Conservation (phyloP, 805 yeast genomes). For the Metschnikowia vanudenii region DNA sequence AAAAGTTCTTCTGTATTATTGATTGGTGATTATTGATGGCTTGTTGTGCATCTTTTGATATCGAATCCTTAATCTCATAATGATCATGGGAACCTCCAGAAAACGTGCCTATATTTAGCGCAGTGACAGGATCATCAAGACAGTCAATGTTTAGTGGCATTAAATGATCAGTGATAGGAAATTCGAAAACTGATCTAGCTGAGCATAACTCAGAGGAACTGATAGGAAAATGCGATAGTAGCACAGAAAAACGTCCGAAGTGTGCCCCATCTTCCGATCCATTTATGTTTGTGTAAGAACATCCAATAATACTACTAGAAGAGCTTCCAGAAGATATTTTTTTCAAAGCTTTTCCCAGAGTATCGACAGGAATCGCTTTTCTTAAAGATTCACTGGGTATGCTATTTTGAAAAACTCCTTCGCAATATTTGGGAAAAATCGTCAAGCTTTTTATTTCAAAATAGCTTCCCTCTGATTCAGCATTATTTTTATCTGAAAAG, state of each 20-base stretch:
- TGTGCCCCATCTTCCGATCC: neutral
- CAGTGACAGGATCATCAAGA: constrained; percentile 1
- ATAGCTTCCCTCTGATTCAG: no score
- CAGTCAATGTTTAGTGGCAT: neutral
- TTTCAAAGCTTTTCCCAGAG: neutral
- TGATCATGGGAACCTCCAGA: neutral
- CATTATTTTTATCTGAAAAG: neutral
- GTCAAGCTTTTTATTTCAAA: no score
- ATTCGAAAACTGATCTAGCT: constrained; percentile 1
- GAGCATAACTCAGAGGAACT: constrained; percentile 3
- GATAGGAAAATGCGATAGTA: constrained; percentile 5
- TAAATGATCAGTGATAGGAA: neutral
- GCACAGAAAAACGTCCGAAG: neutral
- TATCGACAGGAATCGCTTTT: neutral
- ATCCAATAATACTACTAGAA: neutral
- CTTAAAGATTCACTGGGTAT: neutral
- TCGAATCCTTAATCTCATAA: neutral
- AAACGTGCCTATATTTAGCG: neutral
- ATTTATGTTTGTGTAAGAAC: neutral
- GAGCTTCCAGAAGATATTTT: neutral
- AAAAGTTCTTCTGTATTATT: neutral
- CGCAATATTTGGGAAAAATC: no score
- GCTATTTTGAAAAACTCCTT: neutral
- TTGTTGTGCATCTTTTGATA: neutral
- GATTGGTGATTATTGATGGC: neutral